Evolutionary conservation across 1,284 basidiomycete genomes (phyloP).

Genomic region (Marasmius fiardii): DNA sequence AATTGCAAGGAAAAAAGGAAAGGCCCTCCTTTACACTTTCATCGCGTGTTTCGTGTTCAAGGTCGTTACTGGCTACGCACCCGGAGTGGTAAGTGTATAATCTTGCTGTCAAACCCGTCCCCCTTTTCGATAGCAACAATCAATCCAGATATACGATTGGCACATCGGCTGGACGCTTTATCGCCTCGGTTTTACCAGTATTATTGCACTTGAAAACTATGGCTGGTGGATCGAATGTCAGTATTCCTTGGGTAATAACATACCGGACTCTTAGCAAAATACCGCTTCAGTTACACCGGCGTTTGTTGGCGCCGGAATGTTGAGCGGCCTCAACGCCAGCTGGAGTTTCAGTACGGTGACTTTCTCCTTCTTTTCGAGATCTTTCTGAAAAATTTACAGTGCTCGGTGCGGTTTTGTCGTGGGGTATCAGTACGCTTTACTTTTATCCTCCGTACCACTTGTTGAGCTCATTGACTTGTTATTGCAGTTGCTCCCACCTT

Average conservation of each 20-base stretch:
- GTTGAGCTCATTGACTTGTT: neutral
- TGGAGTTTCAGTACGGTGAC: constrained; percentile 54
- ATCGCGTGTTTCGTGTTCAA: constrained; percentile 47
- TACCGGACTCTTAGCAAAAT: constrained; percentile 11
- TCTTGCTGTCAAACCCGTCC: neutral
- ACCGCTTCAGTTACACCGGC: constrained; percentile 52
- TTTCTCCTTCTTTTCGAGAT: neutral
- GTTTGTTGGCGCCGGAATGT: constrained; percentile 67
- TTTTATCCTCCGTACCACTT: neutral
- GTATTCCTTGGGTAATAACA: constrained; percentile 10
- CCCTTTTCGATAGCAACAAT: neutral
- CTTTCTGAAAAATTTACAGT: constrained; percentile 23
- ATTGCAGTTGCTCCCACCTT: constrained; percentile 49
- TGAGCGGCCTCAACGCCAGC: constrained; percentile 62
- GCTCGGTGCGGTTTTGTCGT: constrained; percentile 55
- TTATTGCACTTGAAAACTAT: constrained; percentile 60
- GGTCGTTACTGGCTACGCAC: constrained; percentile 58
- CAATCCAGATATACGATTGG: constrained; percentile 56
- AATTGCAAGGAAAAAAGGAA: constrained; percentile 56
- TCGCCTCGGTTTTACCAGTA: constrained; percentile 56
- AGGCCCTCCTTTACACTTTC: constrained; percentile 50
- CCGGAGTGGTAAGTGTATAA: constrained; percentile 45
- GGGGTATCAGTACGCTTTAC: constrained; percentile 51
- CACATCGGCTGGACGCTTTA: constrained; percentile 67
- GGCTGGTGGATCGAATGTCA: constrained; percentile 51